Base-by-base conservation (phyloP, 75 land plant genomes). In the Cupressus sempervirens region DNA sequence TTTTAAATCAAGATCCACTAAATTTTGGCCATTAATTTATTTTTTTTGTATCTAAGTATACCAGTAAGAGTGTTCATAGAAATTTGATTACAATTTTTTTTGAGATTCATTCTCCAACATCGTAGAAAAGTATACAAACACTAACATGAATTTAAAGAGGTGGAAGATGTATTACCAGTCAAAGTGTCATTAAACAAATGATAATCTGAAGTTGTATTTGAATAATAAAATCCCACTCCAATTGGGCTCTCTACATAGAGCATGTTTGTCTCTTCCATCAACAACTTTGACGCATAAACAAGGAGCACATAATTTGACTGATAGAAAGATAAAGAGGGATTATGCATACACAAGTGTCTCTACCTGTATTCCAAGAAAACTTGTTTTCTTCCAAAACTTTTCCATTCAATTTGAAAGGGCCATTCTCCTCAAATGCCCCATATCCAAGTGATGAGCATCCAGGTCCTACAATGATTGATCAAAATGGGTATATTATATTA, bases 381-480 rank as follows among this genome's bases (percentile, higher is more conserved):
- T 85, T 81, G 53, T 92, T 90, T 65, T 76, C 30, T 3, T 20
- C 20, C 29, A 92, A 84, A 32, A 65, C 43, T 5, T 89, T 86
- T n/a, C 80, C 77, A 6, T 15, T 76, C 36, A 23, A 0, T 77
- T 80, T 85, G 41, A 91, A 92, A 1, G 93, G 93, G 35, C 92
- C 92, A 84, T 91, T 85, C 86, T 92, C 93, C 81, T 80, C 83
- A 68, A 89, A 85, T 43, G 92, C 92, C 15, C 93, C 93, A 65
- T 80, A 75, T 40, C 93, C 93, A 70, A 92, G 83, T 7, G 93
- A 92, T 74, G 93, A 92, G 87, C 93, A 92, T 34, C 93, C 93
- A 75, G 92, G 93, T 34, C 93, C 93, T 92, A 87, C 26, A 7
- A 82, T 48, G 32, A 82, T 13, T 23, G 40, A 52, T 38, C 40